Evolutionary conservation across 441 rosid species (phyloP).

Genomic region (Corymbia citriodora): DNA sequence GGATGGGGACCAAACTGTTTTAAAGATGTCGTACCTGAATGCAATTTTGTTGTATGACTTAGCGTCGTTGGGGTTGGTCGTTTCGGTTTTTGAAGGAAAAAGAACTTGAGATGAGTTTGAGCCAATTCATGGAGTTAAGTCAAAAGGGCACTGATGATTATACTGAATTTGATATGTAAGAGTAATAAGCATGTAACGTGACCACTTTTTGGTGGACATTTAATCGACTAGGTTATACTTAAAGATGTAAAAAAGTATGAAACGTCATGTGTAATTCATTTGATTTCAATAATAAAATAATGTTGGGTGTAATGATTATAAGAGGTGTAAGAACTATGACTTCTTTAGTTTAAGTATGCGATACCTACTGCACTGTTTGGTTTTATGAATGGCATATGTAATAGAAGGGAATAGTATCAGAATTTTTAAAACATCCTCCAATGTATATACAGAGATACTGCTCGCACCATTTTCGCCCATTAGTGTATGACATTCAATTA

Average conservation of each 20-base stretch:
- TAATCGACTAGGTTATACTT: background rate
- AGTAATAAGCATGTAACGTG: background rate
- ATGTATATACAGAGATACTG: fast-evolving
- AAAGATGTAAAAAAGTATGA: background rate
- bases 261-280: background rate
- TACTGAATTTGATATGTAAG: background rate
- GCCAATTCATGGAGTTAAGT: background rate
- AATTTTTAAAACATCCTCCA: background rate
- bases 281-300: background rate
- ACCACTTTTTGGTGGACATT: background rate
- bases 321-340: background rate
- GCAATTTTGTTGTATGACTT: background rate
- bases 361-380: background rate
- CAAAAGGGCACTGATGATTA: background rate
- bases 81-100: background rate
- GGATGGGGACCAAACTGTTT: too few relatives aligned
- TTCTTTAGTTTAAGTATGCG: background rate
- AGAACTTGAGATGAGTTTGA: background rate
- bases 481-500: background rate
- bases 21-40: background rate
- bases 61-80: background rate
- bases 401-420: background rate
- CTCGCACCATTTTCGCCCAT: background rate
- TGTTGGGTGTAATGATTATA: background rate
- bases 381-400: background rate